Evolutionary conservation across 352 stramenopile species (phyloP).

Genomic region (Phytophthora chlamydospora): DNA sequence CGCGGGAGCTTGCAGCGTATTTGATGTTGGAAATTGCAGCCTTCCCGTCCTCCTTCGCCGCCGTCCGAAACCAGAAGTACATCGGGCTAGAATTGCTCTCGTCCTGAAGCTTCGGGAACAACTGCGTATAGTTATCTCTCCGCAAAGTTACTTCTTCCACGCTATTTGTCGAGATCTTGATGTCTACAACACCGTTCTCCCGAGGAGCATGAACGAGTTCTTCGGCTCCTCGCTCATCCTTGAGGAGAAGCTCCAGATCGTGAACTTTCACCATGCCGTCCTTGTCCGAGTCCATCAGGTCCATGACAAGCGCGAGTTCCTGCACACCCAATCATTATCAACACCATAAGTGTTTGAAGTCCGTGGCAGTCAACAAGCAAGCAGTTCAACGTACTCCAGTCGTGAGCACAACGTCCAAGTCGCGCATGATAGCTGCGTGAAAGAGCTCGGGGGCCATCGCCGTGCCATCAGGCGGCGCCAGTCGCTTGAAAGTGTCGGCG

Average conservation of each 20-base stretch:
- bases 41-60: conserved; percentile 63
- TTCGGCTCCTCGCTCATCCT: conserved; percentile 59
- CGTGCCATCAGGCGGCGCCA: conserved; percentile 42
- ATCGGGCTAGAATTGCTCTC: conserved; percentile 46
- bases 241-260: conserved; percentile 77
- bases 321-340: conserved; percentile 19
- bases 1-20: conserved; percentile 61
- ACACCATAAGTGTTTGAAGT: neutral
- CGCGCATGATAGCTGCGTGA: conserved; percentile 62
- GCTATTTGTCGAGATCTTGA: conserved; percentile 67
- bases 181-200: conserved; percentile 63
- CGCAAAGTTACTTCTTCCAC: conserved; percentile 61
- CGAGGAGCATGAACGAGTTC: conserved; percentile 56
- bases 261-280: conserved; percentile 69
- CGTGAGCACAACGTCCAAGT: conserved; percentile 82
- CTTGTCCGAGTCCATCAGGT: conserved; percentile 71
- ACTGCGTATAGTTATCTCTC: conserved; percentile 64
- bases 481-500: conserved; percentile 70
- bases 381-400: conserved; percentile 52
- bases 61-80: conserved; percentile 70
- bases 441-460: conserved; percentile 65
- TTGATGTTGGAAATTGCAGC: conserved; percentile 70
- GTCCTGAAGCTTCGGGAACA: conserved; percentile 63
- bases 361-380: neutral
- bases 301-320: conserved; percentile 71